phyloP scores from a whole-genome alignment of 768 basidiomycete species.

The Tulasnella sp. region DNA sequence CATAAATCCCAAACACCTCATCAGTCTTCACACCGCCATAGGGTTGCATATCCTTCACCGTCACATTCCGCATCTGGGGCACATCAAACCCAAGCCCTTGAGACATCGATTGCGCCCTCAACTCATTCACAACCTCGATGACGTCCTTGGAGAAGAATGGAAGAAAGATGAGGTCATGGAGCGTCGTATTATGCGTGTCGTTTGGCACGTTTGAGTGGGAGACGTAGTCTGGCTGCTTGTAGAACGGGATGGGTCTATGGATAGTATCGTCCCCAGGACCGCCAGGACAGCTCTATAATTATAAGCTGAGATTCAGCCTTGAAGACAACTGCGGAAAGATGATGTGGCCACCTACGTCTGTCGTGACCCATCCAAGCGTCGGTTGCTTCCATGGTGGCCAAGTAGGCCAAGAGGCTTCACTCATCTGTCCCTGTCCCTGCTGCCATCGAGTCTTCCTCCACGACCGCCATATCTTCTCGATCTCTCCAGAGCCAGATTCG shows the following conservation, averaged over 20 bases:
- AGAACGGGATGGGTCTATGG: constrained; percentile 51
- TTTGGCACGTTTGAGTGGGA: constrained; percentile 39
- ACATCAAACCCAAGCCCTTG: neutral
- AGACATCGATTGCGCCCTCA: constrained; percentile 34
- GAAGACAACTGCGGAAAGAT: neutral
- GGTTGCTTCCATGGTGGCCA: constrained; percentile 37
- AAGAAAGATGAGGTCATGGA: constrained; percentile 65
- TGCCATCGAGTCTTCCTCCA: constrained; percentile 18
- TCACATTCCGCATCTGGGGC: constrained; percentile 30
- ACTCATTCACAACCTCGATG: constrained; percentile 38
- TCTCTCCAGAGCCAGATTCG: constrained; percentile 4
- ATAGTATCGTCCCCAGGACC: constrained; percentile 55
- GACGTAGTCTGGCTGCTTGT: constrained; percentile 46
- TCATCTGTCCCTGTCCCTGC: neutral
- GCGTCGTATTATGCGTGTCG: constrained; percentile 34
- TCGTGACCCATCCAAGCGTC: constrained; percentile 67
- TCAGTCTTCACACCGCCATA: constrained; percentile 46
- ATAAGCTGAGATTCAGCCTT: neutral
- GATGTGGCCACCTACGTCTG: constrained; percentile 45
- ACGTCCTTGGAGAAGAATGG: constrained; percentile 48
- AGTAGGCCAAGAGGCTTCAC: constrained; percentile 21
- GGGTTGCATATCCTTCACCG: constrained; percentile 37
- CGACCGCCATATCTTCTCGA: constrained; percentile 28
- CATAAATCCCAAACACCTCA: constrained; percentile 46
- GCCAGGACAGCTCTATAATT: constrained; percentile 50